Conservation (phyloP, 1,139 yeast species). For the Yamadazyma friedrichii region DNA sequence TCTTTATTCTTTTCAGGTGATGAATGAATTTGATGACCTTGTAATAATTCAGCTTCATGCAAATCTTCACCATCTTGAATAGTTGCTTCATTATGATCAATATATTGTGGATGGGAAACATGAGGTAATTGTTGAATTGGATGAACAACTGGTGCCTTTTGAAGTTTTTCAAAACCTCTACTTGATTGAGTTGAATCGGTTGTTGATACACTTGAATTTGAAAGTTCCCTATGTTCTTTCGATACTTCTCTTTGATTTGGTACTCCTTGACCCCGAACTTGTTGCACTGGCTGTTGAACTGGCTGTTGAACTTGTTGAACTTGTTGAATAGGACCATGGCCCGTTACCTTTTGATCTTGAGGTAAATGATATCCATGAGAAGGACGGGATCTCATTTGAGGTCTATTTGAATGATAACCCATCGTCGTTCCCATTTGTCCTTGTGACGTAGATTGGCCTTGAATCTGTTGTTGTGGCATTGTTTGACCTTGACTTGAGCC, state of each 20-base stretch:
- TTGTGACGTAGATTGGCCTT: slow-evolving; percentile 4
- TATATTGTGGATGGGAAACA: background rate
- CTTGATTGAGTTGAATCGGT: background rate
- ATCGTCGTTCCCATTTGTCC: background rate
- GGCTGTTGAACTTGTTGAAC: no score
- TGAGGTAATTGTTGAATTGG: slow-evolving; percentile 5
- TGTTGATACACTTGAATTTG: slow-evolving; percentile 1
- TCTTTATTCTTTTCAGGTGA: background rate
- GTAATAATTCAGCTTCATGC: no score
- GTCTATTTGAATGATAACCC: background rate
- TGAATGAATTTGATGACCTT: background rate
- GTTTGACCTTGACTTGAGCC: slow-evolving; percentile 1
- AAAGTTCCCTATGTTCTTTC: background rate
- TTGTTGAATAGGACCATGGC: background rate
- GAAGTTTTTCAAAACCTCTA: background rate
- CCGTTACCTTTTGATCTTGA: background rate
- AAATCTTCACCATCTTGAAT: background rate
- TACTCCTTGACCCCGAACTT: background rate
- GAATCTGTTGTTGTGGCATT: slow-evolving; percentile 8
- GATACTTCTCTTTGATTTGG: background rate
- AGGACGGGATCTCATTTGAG: background rate
- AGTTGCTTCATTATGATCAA: background rate
- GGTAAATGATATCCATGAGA: background rate
- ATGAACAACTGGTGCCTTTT: slow-evolving; percentile 5
- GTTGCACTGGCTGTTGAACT: background rate